These are phyloP conservation scores for Solanum sejunctum DNA, from an alignment of 257 asterid species.

Conservation along the genomic window DNA sequence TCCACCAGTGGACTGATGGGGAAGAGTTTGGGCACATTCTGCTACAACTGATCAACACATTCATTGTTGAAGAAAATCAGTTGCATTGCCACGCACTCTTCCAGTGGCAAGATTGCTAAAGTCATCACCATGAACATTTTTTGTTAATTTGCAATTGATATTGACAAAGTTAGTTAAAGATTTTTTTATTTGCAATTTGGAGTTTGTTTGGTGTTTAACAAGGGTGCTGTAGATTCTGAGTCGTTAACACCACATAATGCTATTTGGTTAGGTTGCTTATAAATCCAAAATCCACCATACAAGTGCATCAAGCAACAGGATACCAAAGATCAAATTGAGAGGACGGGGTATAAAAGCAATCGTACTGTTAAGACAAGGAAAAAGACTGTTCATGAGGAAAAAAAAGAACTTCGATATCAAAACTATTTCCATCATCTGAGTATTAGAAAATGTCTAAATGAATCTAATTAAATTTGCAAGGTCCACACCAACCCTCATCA, in stretches of 20 bases:
- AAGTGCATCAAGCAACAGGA: neutral
- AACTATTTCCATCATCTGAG: neutral
- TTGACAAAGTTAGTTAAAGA: neutral
- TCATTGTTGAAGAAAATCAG: conserved; percentile 11
- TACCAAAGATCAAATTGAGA: neutral
- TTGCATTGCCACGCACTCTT: conserved; percentile 1
- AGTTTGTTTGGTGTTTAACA: neutral
- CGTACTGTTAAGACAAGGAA: neutral
- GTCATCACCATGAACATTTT: neutral
- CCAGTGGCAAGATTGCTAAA: neutral
- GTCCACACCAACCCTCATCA: conserved; percentile 16
- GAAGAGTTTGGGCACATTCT: conserved; percentile 36
- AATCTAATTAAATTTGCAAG: conserved; percentile 10
- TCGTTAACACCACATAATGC: neutral
- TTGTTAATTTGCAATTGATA: neutral
- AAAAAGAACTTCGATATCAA: neutral
- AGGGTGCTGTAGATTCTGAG: neutral
- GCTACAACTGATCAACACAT: conserved; percentile 25
- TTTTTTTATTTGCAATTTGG: too few species aligned
- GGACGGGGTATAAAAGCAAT: neutral
- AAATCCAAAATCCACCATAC: neutral
- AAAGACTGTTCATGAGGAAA: neutral
- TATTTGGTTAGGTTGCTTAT: neutral
- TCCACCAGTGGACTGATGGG: too few species aligned
- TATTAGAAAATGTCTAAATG: conserved; percentile 22